Conservation (phyloP, 2,329 filamentous ascomycete species). For the Xylariaceae sp. region DNA sequence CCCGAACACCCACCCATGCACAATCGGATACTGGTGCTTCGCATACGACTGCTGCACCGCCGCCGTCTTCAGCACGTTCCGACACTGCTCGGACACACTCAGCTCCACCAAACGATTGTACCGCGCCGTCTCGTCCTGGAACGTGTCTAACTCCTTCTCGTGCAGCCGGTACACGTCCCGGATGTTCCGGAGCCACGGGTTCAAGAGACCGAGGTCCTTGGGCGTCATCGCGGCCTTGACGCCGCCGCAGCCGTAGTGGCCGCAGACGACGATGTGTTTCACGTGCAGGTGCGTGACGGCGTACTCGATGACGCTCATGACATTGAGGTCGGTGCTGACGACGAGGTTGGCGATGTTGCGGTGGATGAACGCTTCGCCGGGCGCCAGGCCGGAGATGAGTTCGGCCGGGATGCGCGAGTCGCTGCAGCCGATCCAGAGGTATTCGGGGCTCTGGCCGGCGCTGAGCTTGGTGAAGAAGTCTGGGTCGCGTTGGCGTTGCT, state of each 20-base stretch:
- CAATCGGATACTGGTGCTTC: constrained; percentile 59
- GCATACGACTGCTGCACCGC: constrained; percentile 68
- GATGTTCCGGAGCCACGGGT: constrained; percentile 71
- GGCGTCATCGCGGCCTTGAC: constrained; percentile 70
- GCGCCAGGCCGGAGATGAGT: constrained; percentile 72
- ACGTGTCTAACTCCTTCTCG: constrained; percentile 62
- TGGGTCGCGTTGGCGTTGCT: constrained; percentile 54
- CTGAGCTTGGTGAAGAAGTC: constrained; percentile 60
- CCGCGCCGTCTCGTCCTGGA: constrained; percentile 53
- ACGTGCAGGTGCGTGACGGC: constrained; percentile 75
- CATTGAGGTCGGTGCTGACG: constrained; percentile 72
- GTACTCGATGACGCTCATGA: constrained; percentile 79
- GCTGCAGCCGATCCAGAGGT: constrained; percentile 86
- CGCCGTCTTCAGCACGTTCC: constrained; percentile 73
- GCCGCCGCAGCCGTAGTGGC: constrained; percentile 73
- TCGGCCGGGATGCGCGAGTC: constrained; percentile 91
- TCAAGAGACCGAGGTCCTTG: constrained; percentile 63
- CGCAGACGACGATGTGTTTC: constrained; percentile 75
- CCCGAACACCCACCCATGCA: constrained; percentile 70
- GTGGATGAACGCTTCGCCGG: constrained; percentile 91
- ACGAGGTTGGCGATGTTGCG: constrained; percentile 93
- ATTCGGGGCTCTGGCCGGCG: constrained; percentile 62
- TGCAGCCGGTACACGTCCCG: constrained; percentile 68
- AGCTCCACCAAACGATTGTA: constrained; percentile 73
- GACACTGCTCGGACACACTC: constrained; percentile 74